Conservation (phyloP, 371 early-diverging fungal genomes). For the Syncephalastrum contaminatum region DNA sequence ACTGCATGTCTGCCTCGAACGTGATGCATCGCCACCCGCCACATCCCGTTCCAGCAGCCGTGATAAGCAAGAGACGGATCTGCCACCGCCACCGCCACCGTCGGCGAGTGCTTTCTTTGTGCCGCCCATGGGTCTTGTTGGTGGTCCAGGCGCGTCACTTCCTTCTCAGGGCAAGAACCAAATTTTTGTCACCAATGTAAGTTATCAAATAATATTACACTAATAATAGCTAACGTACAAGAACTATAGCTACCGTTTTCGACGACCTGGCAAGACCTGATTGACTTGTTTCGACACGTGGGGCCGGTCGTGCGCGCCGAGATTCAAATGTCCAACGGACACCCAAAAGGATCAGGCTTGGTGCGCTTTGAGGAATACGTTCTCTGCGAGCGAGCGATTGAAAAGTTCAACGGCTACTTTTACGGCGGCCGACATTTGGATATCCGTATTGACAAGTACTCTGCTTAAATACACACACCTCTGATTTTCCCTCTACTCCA, state of each 20-base stretch:
- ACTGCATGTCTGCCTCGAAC: constrained; percentile 65
- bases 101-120: constrained; percentile 9
- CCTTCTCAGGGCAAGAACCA: constrained; percentile 49
- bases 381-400: constrained; percentile 61
- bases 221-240: neutral
- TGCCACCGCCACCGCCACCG: constrained; percentile 16
- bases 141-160: constrained; percentile 43
- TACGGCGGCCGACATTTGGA: constrained; percentile 61
- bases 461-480: constrained; percentile 3
- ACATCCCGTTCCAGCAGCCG: constrained; percentile 7
- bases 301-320: constrained; percentile 56
- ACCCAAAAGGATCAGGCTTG: constrained; percentile 63
- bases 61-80: constrained; percentile 7
- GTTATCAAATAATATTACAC: neutral
- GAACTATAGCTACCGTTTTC: constrained; percentile 55
- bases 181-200: constrained; percentile 61
- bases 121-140: constrained; percentile 27
- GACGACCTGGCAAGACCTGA: constrained; percentile 66
- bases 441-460: constrained; percentile 45
- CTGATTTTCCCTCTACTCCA: no score
- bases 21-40: constrained; percentile 21
- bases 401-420: constrained; percentile 58
- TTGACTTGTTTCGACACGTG: constrained; percentile 64
- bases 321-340: constrained; percentile 48
- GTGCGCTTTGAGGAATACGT: constrained; percentile 60